These are phyloP conservation scores for Protomyces lactucae-debilis DNA, from an alignment of 1,139 yeast species.

Conservation along the genomic window DNA sequence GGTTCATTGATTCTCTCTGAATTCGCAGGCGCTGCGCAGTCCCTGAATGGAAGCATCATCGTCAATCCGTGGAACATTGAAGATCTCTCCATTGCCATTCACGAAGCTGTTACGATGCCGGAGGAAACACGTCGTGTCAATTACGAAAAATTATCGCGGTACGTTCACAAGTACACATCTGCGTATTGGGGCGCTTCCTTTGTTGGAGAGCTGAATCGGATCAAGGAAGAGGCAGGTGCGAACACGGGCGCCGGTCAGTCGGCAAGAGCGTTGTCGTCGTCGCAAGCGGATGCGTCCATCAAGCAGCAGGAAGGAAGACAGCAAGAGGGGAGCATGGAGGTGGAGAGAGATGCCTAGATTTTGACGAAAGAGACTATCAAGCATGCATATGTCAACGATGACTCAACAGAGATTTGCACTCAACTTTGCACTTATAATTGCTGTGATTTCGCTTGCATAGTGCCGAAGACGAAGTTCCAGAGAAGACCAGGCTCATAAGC, in stretches of 20 bases:
- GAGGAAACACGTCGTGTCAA: constrained; percentile 71
- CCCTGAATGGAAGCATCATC: constrained; percentile 83
- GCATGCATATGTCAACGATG: no score
- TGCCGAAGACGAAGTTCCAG: no score
- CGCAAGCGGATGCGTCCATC: neutral
- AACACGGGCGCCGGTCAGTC: neutral
- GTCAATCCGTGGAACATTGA: constrained; percentile 99
- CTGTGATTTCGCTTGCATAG: no score
- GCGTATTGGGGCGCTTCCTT: constrained; percentile 97
- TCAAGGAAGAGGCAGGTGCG: constrained; percentile 35
- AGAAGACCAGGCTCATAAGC: no score
- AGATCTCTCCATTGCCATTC: constrained; percentile 78
- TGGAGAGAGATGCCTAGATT: neutral
- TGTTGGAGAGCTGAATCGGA: constrained; percentile 66
- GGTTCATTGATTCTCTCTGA: constrained; percentile 86
- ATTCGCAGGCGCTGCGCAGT: constrained; percentile 99
- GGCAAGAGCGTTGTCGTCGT: neutral
- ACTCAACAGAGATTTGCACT: no score
- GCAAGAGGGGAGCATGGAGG: neutral
- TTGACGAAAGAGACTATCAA: no score
- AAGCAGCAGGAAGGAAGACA: neutral
- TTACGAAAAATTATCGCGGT: constrained; percentile 75
- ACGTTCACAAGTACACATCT: constrained; percentile 87
- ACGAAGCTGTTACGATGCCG: constrained; percentile 81
- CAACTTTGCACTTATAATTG: no score